Base-by-base conservation (phyloP, 2,329 filamentous ascomycete genomes). In the Kalaharituber pfeilii region DNA sequence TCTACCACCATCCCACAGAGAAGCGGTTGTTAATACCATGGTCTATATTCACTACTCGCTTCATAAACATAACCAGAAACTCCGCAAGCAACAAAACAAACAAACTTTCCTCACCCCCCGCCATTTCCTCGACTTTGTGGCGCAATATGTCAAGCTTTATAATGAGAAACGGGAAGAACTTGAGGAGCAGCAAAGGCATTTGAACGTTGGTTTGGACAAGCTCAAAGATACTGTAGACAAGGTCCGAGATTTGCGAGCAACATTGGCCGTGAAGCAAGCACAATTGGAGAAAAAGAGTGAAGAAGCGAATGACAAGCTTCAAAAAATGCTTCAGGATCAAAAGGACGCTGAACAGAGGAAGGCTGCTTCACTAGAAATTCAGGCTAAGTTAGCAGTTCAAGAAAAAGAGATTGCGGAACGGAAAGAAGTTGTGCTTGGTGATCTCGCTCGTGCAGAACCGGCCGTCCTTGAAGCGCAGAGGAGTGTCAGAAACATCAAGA, bases 121-220 rank as follows among this genome's bases (percentile, higher is more conserved):
- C 47, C 91, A 99, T 69, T 99, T 94, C 73, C 73, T 99, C 51
- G 93, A 98, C 68, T 98, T 98, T 65, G 89, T 98, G 56, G 86
- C 87, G 36, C 91, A 99, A 66, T 99, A 95, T 67, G 88, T 95
- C 68, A 91, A 85, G 68, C 75, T 99, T 5, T 96, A 96, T 71
- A 94, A 88, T 59, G 91, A 98, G 69, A 98, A 99, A 73, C 84
- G 93, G 9, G 91, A 96, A 68, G 91, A 98, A 66, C 77, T 99
- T 1, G 91, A 99, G 69, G 91, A 99, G 67, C 91, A 99, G 68
- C 91, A 99, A 67, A 84, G 91, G 27, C 91, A 99, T 76, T 75
- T 99, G 59, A 98, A 98, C 65, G 88, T 96, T 54, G 93, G 91
- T 75, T 77, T 99, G 1, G 91, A 98, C 72, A 99, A 99, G 69